These are phyloP conservation scores for Leptodermis oblonga DNA, from an alignment of 257 asterid genomes.

Conservation along the genomic window DNA sequence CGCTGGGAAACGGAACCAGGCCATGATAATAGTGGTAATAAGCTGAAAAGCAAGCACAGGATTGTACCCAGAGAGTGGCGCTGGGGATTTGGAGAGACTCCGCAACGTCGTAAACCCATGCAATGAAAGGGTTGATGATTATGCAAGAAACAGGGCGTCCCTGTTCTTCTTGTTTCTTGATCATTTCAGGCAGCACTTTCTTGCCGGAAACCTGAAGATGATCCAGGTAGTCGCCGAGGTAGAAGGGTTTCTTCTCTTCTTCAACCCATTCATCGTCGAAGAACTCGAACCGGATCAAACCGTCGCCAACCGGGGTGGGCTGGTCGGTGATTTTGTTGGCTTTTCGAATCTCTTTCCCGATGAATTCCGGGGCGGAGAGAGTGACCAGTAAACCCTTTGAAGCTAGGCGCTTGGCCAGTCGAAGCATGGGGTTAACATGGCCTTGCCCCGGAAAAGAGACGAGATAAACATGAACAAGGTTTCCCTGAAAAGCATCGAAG, in stretches of 20 bases:
- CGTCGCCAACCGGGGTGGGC: constrained; percentile 46
- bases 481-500: too few relatives aligned
- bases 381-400: constrained; percentile 53
- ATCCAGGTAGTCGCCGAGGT: constrained; percentile 16
- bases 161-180: constrained; percentile 37
- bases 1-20: constrained; percentile 45
- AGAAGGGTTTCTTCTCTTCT: neutral
- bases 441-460: constrained; percentile 81
- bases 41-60: constrained; percentile 56
- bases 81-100: constrained; percentile 47
- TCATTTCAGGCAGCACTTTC: constrained; percentile 32
- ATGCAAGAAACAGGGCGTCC: constrained; percentile 67
- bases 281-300: constrained; percentile 61
- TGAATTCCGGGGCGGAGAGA: constrained; percentile 49
- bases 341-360: constrained; percentile 42
- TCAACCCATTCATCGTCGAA: constrained; percentile 39
- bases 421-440: constrained; percentile 75
- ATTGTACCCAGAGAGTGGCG: constrained; percentile 78
- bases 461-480: constrained; percentile 54
- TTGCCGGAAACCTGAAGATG: constrained; percentile 54
- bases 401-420: constrained; percentile 64
- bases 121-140: constrained; percentile 59
- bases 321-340: constrained; percentile 39
- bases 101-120: constrained; percentile 72
- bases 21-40: constrained; percentile 48